These are phyloP conservation scores for Linnemannia exigua DNA, from an alignment of 192 early-diverging fungal species.

Conservation along the genomic window DNA sequence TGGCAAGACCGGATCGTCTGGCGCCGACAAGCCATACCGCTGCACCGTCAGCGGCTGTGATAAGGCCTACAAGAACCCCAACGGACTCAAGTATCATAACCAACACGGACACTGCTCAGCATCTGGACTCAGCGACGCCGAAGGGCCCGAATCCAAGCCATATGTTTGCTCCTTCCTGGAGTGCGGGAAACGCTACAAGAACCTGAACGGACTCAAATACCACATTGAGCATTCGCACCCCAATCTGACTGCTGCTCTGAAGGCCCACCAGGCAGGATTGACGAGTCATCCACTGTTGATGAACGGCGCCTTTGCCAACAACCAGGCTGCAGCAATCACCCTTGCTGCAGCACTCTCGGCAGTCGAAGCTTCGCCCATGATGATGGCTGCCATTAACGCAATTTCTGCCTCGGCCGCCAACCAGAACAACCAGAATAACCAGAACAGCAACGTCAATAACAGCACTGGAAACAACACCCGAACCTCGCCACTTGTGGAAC, in stretches of 20 bases:
- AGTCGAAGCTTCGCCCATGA: conserved; percentile 54
- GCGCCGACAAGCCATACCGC: conserved; percentile 84
- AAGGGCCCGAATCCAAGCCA: conserved; percentile 72
- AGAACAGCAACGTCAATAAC: not conserved
- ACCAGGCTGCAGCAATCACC: conserved; percentile 61
- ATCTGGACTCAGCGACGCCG: conserved; percentile 64
- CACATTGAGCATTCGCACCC: conserved; percentile 93
- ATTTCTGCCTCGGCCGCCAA: conserved; percentile 45
- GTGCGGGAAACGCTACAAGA: conserved; percentile 97
- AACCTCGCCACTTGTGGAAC: conserved; percentile 26
- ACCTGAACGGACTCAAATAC: conserved; percentile 96
- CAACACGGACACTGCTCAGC: conserved; percentile 92
- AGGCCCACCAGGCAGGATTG: conserved; percentile 44
- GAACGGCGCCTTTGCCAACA: conserved; percentile 61
- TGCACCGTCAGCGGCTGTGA: conserved; percentile 88
- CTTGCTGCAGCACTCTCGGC: conserved; percentile 67
- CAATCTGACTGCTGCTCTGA: conserved; percentile 54
- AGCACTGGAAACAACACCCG: not conserved
- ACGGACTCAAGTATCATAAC: conserved; percentile 97
- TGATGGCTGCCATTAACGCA: conserved; percentile 53
- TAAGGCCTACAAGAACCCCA: conserved; percentile 98
- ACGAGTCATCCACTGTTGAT: conserved; percentile 28
- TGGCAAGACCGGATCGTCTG: conserved; percentile 26
- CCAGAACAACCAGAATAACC: conserved; percentile 8
- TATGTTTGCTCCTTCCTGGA: conserved; percentile 83